phyloP scores from a whole-genome alignment of 169 alveolate genomes.

The Eimeria tenella region DNA sequence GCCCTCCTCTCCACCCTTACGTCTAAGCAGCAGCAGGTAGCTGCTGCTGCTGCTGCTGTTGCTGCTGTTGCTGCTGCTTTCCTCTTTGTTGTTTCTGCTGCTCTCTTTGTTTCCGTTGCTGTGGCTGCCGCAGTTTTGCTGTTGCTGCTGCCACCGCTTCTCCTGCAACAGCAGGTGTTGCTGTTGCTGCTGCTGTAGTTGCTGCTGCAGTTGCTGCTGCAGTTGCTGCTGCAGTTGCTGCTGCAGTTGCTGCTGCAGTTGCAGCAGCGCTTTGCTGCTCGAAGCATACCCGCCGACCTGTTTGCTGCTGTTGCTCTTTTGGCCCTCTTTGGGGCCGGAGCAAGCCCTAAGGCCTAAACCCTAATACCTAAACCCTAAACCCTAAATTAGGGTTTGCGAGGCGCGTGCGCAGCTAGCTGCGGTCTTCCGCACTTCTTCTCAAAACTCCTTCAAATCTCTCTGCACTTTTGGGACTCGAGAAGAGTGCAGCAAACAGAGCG shows the following conservation, averaged over 20 bases:
- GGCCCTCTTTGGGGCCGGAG: too few species aligned
- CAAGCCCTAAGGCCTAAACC: background rate
- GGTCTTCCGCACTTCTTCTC: conserved; percentile 86
- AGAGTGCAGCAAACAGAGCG: conserved; percentile 77
- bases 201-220: conserved; percentile 3
- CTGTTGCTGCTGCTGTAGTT: background rate
- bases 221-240: background rate
- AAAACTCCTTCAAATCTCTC: background rate
- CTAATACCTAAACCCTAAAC: too few species aligned
- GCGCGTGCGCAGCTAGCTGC: conserved; percentile 89
- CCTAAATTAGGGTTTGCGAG: conserved; percentile 10
- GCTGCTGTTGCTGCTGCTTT: conserved; percentile 1
- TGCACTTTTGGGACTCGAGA: background rate
- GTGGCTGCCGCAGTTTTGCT: background rate
- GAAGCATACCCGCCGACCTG: too few species aligned
- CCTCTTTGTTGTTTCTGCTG: background rate
- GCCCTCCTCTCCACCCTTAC: conserved; percentile 2
- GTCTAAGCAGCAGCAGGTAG: conserved; percentile 24
- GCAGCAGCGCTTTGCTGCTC: too few species aligned
- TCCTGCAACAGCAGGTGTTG: too few species aligned
- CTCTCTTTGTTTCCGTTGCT: background rate
- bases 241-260: background rate
- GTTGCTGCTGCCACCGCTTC: background rate
- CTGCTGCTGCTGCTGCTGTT: background rate
- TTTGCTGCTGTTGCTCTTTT: too few species aligned